phyloP scores from a whole-genome alignment of 768 basidiomycete genomes.

The Kwoniella heveanensis region DNA sequence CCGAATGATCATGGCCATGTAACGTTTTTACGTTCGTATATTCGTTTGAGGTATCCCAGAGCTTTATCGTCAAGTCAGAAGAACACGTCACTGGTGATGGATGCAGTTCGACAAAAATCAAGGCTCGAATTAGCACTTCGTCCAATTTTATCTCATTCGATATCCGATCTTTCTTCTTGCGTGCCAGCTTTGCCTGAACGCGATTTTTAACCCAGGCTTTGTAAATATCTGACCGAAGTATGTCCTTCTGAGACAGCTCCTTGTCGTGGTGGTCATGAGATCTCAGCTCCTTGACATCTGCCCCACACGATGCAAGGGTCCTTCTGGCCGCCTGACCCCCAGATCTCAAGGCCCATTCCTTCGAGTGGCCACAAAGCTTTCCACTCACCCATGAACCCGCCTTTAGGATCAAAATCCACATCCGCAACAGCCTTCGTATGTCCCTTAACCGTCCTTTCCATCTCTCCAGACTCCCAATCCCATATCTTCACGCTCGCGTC shows the following conservation, averaged over 20 bases:
- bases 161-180: too few species aligned
- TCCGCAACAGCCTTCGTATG: conserved; percentile 88
- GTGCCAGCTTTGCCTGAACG: too few species aligned
- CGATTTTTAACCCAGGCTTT: too few species aligned
- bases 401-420: conserved; percentile 85
- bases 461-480: conserved; percentile 96
- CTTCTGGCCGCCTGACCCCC: too few species aligned
- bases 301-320: too few species aligned
- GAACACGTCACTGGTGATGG: conserved; percentile 66
- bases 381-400: conserved; percentile 70
- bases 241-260: too few species aligned
- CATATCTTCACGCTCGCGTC: conserved; percentile 89
- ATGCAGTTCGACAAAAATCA: not conserved
- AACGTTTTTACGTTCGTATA: conserved; percentile 87
- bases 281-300: too few species aligned
- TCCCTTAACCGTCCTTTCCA: conserved; percentile 86
- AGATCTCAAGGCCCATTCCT: not conserved
- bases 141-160: not conserved
- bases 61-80: conserved; percentile 84
- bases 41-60: conserved; percentile 87
- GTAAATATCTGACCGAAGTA: too few species aligned
- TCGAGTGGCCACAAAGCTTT: not conserved
- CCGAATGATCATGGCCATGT: conserved; percentile 86
- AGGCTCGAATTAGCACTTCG: not conserved
- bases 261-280: too few species aligned